Evolutionary conservation across 768 basidiomycete genomes (phyloP).

Genomic region (Nevesoporus exiguus): DNA sequence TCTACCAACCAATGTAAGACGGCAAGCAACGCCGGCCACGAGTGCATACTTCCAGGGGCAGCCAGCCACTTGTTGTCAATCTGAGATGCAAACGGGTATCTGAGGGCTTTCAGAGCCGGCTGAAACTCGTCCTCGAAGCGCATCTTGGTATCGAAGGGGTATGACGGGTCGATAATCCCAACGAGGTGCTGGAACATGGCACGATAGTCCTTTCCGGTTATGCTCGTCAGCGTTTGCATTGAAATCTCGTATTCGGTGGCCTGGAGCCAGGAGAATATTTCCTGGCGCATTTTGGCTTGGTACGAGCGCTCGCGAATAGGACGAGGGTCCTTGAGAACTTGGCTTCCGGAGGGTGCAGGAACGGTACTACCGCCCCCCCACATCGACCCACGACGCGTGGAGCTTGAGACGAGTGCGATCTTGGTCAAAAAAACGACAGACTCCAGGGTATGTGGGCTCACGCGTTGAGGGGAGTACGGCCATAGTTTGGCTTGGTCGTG

Average conservation of each 20-base stretch:
- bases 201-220: conserved; percentile 85
- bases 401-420: conserved; percentile 36
- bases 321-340: conserved; percentile 67
- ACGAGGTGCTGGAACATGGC: conserved; percentile 80
- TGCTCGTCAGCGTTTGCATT: conserved; percentile 65
- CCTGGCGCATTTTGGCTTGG: conserved; percentile 71
- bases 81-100: conserved; percentile 77
- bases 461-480: conserved; percentile 74
- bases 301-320: conserved; percentile 75
- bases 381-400: conserved; percentile 71
- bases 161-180: conserved; percentile 63
- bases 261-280: conserved; percentile 71
- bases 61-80: conserved; percentile 86
- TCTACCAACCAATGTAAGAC: conserved; percentile 92
- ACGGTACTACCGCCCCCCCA: conserved; percentile 54
- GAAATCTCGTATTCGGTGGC: conserved; percentile 63
- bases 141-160: conserved; percentile 51
- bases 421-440: conserved; percentile 5
- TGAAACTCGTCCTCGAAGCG: conserved; percentile 84
- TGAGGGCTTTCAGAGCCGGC: conserved; percentile 64
- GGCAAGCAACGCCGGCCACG: conserved; percentile 88
- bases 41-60: conserved; percentile 84
- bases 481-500: conserved; percentile 60
- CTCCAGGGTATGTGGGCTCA: conserved; percentile 26
- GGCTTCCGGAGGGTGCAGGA: conserved; percentile 48